phyloP scores from a whole-genome alignment of 768 basidiomycete genomes.

The Antrodiella citrinella region DNA sequence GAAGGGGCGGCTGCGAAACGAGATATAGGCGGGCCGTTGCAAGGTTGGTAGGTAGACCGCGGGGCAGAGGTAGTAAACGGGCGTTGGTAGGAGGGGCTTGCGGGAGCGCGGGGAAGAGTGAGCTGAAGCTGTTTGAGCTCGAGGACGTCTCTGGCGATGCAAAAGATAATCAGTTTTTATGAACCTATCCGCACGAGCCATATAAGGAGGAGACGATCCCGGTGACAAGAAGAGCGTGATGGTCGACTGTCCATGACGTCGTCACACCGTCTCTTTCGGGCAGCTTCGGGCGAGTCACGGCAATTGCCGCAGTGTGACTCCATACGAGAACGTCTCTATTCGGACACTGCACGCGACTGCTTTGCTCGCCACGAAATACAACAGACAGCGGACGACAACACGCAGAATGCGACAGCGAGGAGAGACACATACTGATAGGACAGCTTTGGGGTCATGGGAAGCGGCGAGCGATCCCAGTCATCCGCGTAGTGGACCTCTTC shows the following conservation, averaged over 20 bases:
- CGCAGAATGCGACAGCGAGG: neutral
- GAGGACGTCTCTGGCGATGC: conserved; percentile 13
- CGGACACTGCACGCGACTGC: neutral
- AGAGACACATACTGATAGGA: conserved; percentile 12
- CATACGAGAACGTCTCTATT: too few species aligned
- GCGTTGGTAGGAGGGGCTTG: conserved; percentile 13
- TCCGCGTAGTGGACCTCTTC: conserved; percentile 17
- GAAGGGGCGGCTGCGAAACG: conserved; percentile 27
- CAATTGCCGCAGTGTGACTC: too few species aligned
- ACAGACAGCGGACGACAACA: neutral
- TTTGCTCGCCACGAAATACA: neutral
- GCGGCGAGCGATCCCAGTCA: conserved; percentile 17
- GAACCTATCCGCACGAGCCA: too few species aligned
- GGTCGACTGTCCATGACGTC: too few species aligned
- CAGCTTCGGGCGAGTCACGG: too few species aligned
- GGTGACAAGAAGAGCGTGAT: too few species aligned
- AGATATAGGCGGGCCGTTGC: conserved; percentile 32
- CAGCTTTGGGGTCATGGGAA: conserved; percentile 10
- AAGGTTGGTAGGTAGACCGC: conserved; percentile 16
- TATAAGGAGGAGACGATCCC: too few species aligned
- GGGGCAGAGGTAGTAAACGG: conserved; percentile 22
- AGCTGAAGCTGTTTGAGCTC: conserved; percentile 16
- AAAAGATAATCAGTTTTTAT: too few species aligned
- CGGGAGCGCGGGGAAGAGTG: conserved; percentile 13
- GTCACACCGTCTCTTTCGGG: too few species aligned